Evolutionary conservation across 805 yeast species (phyloP).

Genomic region (Sugiyamaella qingdaonensis): DNA sequence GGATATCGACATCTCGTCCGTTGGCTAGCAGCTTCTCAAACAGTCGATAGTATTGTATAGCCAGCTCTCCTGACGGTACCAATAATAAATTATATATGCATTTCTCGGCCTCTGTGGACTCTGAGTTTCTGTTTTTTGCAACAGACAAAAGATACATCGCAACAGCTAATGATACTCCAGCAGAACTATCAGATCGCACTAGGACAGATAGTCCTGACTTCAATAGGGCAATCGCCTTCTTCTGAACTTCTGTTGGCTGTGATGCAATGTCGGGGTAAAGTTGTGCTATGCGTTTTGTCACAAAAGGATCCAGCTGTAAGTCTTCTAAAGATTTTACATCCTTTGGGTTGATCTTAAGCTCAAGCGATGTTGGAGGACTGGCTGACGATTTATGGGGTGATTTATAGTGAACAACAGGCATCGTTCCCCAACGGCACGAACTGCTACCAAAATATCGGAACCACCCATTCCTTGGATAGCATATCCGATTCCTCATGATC

Average conservation of each 20-base stretch:
- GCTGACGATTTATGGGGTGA: not conserved
- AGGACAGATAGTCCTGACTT: slow-evolving; percentile 29
- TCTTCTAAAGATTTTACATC: slow-evolving; percentile 22
- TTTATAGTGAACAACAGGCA: not conserved
- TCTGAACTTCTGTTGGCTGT: slow-evolving; percentile 28
- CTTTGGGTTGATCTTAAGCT: slow-evolving; percentile 25
- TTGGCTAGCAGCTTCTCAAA: slow-evolving; percentile 12
- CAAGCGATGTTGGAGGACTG: not conserved
- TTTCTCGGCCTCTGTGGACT: slow-evolving; percentile 5
- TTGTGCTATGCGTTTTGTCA: not conserved
- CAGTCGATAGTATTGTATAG: slow-evolving; percentile 28
- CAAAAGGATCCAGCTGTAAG: not conserved
- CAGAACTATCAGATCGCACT: slow-evolving; percentile 29
- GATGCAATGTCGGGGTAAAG: not conserved
- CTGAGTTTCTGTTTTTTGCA: slow-evolving; percentile 3
- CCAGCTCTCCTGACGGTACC: slow-evolving; percentile 35
- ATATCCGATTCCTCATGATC: too few relatives aligned
- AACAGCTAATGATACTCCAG: slow-evolving; percentile 35
- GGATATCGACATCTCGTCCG: not conserved
- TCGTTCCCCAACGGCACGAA: not conserved
- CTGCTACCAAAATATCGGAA: too few relatives aligned
- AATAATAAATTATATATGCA: slow-evolving; percentile 28
- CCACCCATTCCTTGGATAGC: too few relatives aligned
- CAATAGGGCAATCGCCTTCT: slow-evolving; percentile 27
- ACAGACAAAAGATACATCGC: slow-evolving; percentile 26